A percentile compares a stretch with the other conserved stretches of the same genome.
These are phyloP conservation scores for Tagetes patula DNA, from an alignment of 129 eudicot genomes.

Conservation along the genomic window DNA sequence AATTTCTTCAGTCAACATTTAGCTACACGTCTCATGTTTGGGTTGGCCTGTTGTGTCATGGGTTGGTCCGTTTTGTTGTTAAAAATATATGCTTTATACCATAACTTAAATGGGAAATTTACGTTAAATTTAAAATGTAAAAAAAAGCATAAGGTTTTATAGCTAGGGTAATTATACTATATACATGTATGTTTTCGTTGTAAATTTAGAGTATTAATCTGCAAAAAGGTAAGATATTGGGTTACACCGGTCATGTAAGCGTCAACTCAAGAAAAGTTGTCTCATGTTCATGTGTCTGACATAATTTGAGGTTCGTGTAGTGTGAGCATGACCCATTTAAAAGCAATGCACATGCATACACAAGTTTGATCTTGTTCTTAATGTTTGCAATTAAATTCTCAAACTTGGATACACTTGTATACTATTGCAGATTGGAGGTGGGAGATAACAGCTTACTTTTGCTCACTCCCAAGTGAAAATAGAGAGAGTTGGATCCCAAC, in stretches of 20 bases:
- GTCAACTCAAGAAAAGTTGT: neutral
- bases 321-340: neutral
- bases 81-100: neutral
- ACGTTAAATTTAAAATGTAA: too few species aligned
- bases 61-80: neutral
- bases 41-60: neutral
- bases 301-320: neutral
- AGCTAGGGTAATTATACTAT: too few species aligned
- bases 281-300: neutral
- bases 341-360: neutral
- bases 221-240: neutral
- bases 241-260: neutral
- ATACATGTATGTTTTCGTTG: neutral
- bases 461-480: constrained; percentile 52
- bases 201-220: neutral
- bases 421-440: constrained; percentile 67
- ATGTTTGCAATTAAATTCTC: neutral
- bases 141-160: too few species aligned
- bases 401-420: constrained; percentile 6
- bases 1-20: too few species aligned
- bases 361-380: neutral
- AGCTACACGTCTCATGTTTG: neutral
- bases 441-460: constrained; percentile 79
- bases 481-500: constrained; percentile 70
- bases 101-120: neutral